Conservation (phyloP, 768 basidiomycete genomes). For the Chiua virens region DNA sequence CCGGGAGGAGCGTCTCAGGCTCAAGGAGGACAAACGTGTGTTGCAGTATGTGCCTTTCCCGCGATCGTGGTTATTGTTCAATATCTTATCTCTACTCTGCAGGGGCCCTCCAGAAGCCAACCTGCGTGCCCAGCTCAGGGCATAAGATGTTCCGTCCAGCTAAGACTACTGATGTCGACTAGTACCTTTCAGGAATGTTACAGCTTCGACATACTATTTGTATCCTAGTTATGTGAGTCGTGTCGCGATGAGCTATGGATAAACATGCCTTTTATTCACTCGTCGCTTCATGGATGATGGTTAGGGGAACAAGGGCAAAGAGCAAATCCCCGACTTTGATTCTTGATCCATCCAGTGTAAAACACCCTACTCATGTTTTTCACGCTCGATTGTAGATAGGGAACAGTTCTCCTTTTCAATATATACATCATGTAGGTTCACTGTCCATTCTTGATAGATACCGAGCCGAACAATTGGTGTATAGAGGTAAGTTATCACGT, state of each 20-base stretch:
- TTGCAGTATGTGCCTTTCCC: conserved; percentile 63
- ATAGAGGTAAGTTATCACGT: too few species aligned
- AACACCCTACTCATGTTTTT: conserved; percentile 13
- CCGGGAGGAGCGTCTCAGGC: conserved; percentile 82
- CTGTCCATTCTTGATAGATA: neutral
- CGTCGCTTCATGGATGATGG: conserved; percentile 50
- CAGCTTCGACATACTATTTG: conserved; percentile 19
- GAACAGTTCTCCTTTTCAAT: conserved; percentile 19
- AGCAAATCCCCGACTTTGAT: conserved; percentile 36
- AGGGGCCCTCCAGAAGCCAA: conserved; percentile 86
- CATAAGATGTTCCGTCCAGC: conserved; percentile 38
- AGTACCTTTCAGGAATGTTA: conserved; percentile 17
- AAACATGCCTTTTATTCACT: conserved; percentile 68
- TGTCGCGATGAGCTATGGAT: neutral
- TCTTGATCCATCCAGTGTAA: conserved; percentile 18
- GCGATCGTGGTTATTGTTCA: neutral
- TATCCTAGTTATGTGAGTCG: conserved; percentile 7
- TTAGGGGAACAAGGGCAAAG: conserved; percentile 85
- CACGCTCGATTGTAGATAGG: conserved; percentile 16
- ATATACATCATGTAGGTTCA: neutral
- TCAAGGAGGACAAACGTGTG: conserved; percentile 90
- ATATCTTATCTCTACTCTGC: neutral
- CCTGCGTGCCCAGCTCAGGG: conserved; percentile 79
- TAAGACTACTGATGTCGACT: conserved; percentile 13
- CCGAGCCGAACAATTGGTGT: neutral